Base-by-base conservation (phyloP, 176 grass and related monocot species). In the Microstegium vimineum region DNA sequence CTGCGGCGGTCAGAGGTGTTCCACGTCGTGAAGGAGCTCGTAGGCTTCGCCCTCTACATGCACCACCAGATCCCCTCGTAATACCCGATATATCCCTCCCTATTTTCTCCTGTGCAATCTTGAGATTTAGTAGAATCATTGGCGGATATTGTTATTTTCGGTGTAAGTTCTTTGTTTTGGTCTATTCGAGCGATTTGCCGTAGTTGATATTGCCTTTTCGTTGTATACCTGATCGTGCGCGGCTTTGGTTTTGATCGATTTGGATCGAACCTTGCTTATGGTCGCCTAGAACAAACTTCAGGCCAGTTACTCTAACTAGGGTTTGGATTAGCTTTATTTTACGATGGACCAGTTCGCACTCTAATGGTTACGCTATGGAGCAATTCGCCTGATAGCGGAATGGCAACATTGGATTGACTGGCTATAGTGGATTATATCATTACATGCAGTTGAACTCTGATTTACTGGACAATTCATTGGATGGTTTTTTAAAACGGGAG, bases 11-110 rank as follows among this genome's bases (percentile, higher is more conserved):
- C 84, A 32, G 95, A 98, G 71, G 89, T 94, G 56, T 93, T 98
- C 77, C 84, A 93, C 88, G 88, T 98, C 68, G 84, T 94, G 43
- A 98, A 98, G 88, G 92, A 94, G 80, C 71, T 98, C 23, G 26
- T 98, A 40, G 92, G 95, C 71, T 94, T 94, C 90, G 90, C 93
- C 59, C 92, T 98, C 71, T 98, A 93, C 89, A 98, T 98, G 88
- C 92, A 98, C 72, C 82, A 91, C 28, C 95, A 98, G 80, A 98
- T 94, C 84, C 95, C 95, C 26, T 82, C 93, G 95, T 98, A 94
- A 87, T 62, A 4, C 28, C 8, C 17, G 15, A 30, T 38, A 10
- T 18, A 38, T 10, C 66, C 28, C 60, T 18, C 78, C 15, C 33
- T 59, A 59, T 59, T 12, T 32, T 35, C 13, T 54, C 3, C 38